A percentile compares a stretch with the other conserved stretches of the same genome.
These are phyloP conservation scores for Oenanthe sinensis DNA, from an alignment of 129 eudicot genomes.

Conservation along the genomic window DNA sequence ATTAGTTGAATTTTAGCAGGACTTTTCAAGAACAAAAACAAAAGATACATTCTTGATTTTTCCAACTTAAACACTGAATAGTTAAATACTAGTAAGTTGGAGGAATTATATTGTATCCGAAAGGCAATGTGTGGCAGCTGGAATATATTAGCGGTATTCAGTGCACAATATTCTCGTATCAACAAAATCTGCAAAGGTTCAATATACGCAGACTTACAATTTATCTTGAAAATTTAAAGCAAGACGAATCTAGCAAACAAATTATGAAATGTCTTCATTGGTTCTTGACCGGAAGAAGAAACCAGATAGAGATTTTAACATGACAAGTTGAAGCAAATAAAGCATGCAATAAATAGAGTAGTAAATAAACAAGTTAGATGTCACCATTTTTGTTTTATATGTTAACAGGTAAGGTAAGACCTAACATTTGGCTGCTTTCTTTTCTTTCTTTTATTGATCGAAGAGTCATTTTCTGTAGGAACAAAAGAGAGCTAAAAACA, in stretches of 20 bases:
- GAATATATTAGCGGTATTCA: too few relatives aligned
- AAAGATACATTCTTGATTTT: too few relatives aligned
- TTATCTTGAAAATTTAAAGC: neutral
- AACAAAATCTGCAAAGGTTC: neutral
- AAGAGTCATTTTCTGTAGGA: neutral
- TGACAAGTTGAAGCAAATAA: neutral
- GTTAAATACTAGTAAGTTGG: neutral
- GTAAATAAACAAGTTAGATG: neutral
- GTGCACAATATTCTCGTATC: neutral
- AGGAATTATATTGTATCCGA: too few relatives aligned
- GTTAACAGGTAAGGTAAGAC: constrained; percentile 13
- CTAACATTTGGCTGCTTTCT: constrained; percentile 1
- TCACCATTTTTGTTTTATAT: neutral
- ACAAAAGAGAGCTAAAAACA: neutral
- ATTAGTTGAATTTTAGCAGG: too few relatives aligned
- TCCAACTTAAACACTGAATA: too few relatives aligned
- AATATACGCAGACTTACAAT: neutral
- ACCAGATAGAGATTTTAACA: neutral
- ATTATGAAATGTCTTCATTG: neutral
- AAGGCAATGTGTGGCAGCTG: too few relatives aligned
- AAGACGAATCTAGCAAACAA: neutral
- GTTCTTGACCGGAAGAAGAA: neutral
- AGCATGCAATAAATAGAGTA: neutral
- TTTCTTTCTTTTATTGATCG: neutral
- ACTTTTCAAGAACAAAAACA: too few relatives aligned